Evolutionary conservation across 2,329 filamentous ascomycete genomes (phyloP), one percentile per base, ranked within the genome.

Genomic region (Nemania abortiva): DNA sequence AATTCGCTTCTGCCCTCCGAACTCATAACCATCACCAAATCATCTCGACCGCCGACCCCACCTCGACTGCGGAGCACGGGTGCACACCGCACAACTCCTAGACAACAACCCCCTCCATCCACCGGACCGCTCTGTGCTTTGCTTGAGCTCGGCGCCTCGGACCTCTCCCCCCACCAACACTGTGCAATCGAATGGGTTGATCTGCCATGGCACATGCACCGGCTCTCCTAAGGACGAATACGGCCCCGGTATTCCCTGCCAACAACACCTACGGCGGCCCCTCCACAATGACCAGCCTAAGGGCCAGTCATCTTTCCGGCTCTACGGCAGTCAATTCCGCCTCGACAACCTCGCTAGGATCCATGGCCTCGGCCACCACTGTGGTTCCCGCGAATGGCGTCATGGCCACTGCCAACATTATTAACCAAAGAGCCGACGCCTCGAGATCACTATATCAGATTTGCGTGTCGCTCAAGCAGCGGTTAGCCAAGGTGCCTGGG

Each of bases 351-450:
- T 89, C 87, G 15, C 78, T 89, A 53, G 82, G 79, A 70, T 85
- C 86, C 2, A 79, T 88, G 56, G 78, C 81, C 53, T 86, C 80
- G 13, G 76, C 82, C 31, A 86, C 85, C 37, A 74, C 82, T 31
- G 45, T 71, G n/a, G 53, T 70, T n/a, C 72, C 76, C 10, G 83
- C 85, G 55, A 88, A 85, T 68, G 89, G 89, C 54, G 88, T 95
- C 70, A 84, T 93, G 76, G 92, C 94, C 69, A 94, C 92, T 68
- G 88, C 92, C 80, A 98, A 97, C 81, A 97, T 99, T 80, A 97
- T 99, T 86, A 99, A 99, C 83, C 93, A 95, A 81, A 92, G 93
- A 79, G 96, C 95, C 79, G 95, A 97, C 80, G 95, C 96, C 73
- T 93, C 93, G 65, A 88, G 91, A 68, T 98, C 95, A 11, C 89